Conservation (phyloP, 331 rosid genomes). For the Stylosanthes scabra region DNA sequence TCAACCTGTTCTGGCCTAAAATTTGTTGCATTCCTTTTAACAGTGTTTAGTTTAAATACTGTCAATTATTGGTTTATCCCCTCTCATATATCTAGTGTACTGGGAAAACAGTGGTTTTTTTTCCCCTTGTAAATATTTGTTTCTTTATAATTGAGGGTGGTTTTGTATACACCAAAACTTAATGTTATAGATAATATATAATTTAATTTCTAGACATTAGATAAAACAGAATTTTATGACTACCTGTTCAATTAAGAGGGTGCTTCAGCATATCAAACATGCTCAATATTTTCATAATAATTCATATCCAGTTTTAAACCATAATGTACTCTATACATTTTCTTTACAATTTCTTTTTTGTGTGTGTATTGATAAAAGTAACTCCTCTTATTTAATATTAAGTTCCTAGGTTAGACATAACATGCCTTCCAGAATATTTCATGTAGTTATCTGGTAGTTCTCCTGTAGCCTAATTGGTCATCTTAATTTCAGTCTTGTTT, state of each 20-base stretch:
- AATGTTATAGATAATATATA: neutral
- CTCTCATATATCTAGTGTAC: neutral
- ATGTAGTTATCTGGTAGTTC: conserved; percentile 10
- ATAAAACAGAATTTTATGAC: neutral
- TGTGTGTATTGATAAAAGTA: no score
- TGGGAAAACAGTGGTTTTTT: neutral
- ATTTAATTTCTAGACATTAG: neutral
- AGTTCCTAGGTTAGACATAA: neutral
- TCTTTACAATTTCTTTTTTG: no score
- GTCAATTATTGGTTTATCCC: neutral
- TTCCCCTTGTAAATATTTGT: neutral
- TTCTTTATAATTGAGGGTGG: neutral
- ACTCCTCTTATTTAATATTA: neutral
- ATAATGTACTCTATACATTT: no score
- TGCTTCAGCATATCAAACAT: neutral
- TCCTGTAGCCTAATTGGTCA: neutral
- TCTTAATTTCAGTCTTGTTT: conserved; percentile 14
- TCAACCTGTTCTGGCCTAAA: neutral
- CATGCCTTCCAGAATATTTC: conserved; percentile 18
- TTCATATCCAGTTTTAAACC: neutral
- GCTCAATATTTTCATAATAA: neutral
- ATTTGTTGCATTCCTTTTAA: neutral
- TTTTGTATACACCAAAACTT: neutral
- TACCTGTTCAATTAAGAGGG: neutral
- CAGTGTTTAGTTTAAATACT: neutral